A percentile compares a stretch with the other conserved stretches of the same genome.
Conservation (phyloP, 2,329 filamentous ascomycete genomes). For the Didymella pinodella region DNA sequence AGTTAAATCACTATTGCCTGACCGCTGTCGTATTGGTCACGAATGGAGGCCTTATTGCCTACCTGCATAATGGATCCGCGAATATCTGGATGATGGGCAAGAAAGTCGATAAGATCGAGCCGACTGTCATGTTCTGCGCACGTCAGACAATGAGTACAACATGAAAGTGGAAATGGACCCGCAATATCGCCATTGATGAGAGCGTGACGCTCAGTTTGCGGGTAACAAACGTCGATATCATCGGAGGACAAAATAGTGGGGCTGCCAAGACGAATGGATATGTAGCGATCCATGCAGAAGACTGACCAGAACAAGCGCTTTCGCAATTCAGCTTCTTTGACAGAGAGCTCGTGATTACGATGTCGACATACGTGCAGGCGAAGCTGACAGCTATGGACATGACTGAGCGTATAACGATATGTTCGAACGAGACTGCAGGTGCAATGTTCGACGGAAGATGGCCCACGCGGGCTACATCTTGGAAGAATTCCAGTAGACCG, state of each 20-base stretch:
- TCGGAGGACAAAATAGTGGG: constrained; percentile 32
- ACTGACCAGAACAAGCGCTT: constrained; percentile 39
- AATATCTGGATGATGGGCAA: constrained; percentile 33
- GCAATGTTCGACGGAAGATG: not conserved
- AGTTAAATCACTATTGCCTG: constrained; percentile 20
- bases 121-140: constrained; percentile 26
- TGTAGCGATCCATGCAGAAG: constrained; percentile 37
- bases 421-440: constrained; percentile 20
- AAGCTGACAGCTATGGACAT: constrained; percentile 39
- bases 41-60: constrained; percentile 24
- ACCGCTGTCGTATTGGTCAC: constrained; percentile 18
- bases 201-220: constrained; percentile 24
- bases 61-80: constrained; percentile 36
- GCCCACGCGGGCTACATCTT: constrained; percentile 9
- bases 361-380: constrained; percentile 29
- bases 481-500: constrained; percentile 31
- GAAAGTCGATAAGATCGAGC: constrained; percentile 33
- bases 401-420: constrained; percentile 34
- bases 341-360: constrained; percentile 4
- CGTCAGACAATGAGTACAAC: not conserved
- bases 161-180: not conserved
- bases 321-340: constrained; percentile 30
- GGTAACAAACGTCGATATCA: constrained; percentile 35
- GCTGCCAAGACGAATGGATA: constrained; percentile 35
- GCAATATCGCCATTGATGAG: not conserved